Conservation (phyloP, 805 yeast genomes). For the Kuraishia piskuri region DNA sequence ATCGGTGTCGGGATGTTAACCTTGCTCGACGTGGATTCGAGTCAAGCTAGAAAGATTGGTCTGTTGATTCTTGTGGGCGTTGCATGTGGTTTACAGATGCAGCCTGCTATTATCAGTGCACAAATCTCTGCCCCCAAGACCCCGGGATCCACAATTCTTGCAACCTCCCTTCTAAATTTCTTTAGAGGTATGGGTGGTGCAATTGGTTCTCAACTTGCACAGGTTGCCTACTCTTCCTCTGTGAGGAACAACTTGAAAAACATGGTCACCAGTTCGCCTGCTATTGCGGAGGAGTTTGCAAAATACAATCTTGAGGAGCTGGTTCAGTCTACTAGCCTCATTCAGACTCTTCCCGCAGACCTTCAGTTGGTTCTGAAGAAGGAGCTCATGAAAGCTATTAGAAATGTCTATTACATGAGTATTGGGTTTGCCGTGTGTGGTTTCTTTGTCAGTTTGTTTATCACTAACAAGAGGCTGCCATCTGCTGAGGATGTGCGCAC, state of each 20-base stretch:
- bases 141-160: conserved; percentile 39
- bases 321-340: background rate
- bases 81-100: conserved; percentile 39
- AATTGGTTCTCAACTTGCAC: conserved; percentile 32
- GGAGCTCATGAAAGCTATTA: conserved; percentile 26
- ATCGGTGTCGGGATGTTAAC: conserved; percentile 36
- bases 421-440: conserved; percentile 27
- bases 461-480: conserved; percentile 35
- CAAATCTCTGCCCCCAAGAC: conserved; percentile 43
- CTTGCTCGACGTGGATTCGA: conserved; percentile 30
- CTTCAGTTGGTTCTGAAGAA: conserved; percentile 11
- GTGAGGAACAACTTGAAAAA: conserved; percentile 13
- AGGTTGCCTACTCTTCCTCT: conserved; percentile 26
- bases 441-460: conserved; percentile 24
- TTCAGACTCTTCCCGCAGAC: conserved; percentile 5
- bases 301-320: background rate
- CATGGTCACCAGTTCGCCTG: background rate
- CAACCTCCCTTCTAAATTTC: conserved; percentile 36
- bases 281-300: background rate
- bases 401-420: conserved; percentile 30
- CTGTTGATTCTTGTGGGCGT: conserved; percentile 38
- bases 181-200: conserved; percentile 40
- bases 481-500: conserved; percentile 7
- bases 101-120: conserved; percentile 33
- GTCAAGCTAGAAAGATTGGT: conserved; percentile 30